A percentile compares a stretch with the other conserved stretches of the same genome.
These are phyloP conservation scores for Aspergillus arachidicola DNA, from an alignment of 2,329 filamentous ascomycete genomes.

Conservation along the genomic window DNA sequence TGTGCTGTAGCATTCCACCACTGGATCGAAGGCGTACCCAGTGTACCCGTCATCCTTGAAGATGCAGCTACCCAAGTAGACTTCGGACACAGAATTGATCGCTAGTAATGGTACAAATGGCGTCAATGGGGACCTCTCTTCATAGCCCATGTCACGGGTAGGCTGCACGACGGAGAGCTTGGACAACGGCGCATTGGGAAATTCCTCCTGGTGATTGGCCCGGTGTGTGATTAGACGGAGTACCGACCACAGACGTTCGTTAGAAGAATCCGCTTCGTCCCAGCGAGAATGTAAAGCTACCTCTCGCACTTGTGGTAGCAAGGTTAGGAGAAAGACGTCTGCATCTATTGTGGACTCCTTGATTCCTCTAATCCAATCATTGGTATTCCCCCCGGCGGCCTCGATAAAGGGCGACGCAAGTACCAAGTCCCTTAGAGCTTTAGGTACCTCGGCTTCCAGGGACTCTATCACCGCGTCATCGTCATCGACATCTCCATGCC, in stretches of 20 bases:
- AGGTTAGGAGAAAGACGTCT: slow-evolving; percentile 9
- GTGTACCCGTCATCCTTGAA: slow-evolving; percentile 11
- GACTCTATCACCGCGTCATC: neutral
- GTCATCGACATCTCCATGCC: neutral
- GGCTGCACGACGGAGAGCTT: neutral
- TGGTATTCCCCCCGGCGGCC: neutral
- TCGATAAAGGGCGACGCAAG: slow-evolving; percentile 3
- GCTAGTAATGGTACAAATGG: slow-evolving; percentile 4
- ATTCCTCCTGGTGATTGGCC: slow-evolving; percentile 4
- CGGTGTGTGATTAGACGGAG: slow-evolving; percentile 4
- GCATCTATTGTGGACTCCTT: neutral
- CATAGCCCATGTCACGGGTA: slow-evolving; percentile 1
- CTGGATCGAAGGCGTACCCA: slow-evolving; percentile 1
- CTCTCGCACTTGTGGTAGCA: slow-evolving; percentile 4
- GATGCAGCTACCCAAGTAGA: slow-evolving; percentile 4
- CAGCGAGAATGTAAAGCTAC: slow-evolving; percentile 3
- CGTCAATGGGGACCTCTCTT: slow-evolving; percentile 2
- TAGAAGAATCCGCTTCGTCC: neutral
- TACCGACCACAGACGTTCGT: neutral
- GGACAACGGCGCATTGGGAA: slow-evolving; percentile 6
- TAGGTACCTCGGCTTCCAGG: neutral
- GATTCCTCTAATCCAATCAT: slow-evolving; percentile 7
- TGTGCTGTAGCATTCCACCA: slow-evolving; percentile 4
- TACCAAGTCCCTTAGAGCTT: neutral
- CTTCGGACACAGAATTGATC: slow-evolving; percentile 9